Evolutionary conservation across 352 stramenopile species (phyloP).

Genomic region (Globisporangium sylvaticum): DNA sequence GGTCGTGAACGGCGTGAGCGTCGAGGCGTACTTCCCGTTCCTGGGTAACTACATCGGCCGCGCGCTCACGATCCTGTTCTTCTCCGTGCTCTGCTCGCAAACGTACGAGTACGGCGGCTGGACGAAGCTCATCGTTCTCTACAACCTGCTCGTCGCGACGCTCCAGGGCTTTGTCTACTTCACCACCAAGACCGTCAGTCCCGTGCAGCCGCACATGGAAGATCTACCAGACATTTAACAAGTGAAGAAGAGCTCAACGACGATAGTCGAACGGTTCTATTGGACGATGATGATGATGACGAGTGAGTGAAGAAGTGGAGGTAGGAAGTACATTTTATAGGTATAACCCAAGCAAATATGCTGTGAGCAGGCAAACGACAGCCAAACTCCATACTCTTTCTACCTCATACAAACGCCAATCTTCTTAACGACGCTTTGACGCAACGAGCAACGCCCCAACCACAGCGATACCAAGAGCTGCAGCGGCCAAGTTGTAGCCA

Average conservation of each 20-base stretch:
- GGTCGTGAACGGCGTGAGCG: conserved; percentile 73
- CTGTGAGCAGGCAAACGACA: background rate
- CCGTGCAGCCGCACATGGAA: conserved; percentile 54
- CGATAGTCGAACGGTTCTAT: too few species aligned
- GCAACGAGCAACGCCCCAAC: background rate
- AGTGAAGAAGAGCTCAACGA: background rate
- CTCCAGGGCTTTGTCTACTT: conserved; percentile 82
- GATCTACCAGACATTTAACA: conserved; percentile 57
- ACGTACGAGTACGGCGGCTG: conserved; percentile 63
- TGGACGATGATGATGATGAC: background rate
- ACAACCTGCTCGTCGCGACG: conserved; percentile 72
- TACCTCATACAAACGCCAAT: background rate
- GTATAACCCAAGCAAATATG: background rate
- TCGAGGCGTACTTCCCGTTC: conserved; percentile 86
- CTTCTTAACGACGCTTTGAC: conserved; percentile 9
- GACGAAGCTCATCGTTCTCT: conserved; percentile 68
- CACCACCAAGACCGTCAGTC: conserved; percentile 71
- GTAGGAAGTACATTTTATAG: conserved; percentile 2
- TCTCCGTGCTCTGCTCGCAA: conserved; percentile 70
- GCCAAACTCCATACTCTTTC: background rate
- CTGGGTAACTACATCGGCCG: conserved; percentile 86
- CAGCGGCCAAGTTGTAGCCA: conserved; percentile 4
- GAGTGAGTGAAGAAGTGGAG: background rate
- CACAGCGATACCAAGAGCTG: background rate
- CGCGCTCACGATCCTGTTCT: conserved; percentile 74